phyloP scores from a whole-genome alignment of 176 grass and related monocot genomes.

The Triticum monococcum region DNA sequence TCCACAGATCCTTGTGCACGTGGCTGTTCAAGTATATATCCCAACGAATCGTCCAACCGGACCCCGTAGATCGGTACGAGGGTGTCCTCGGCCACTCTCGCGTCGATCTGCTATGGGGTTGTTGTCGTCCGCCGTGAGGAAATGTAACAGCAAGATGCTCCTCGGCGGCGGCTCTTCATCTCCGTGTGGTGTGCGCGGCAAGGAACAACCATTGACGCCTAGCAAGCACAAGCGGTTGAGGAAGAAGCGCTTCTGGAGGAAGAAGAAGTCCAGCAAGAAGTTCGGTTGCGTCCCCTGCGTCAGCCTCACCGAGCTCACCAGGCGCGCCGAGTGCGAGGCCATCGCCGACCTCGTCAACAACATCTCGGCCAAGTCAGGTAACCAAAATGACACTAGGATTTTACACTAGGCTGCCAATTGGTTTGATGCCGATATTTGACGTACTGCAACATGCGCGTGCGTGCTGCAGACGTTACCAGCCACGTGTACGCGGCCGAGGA shows the following conservation, averaged over 20 bases:
- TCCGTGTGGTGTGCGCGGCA: slow-evolving; percentile 26
- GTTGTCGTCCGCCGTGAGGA: slow-evolving; percentile 40
- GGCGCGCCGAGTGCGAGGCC: slow-evolving; percentile 20
- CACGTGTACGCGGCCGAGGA: slow-evolving; percentile 56
- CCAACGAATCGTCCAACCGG: background rate
- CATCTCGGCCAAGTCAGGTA: slow-evolving; percentile 62
- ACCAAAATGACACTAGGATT: too few relatives aligned
- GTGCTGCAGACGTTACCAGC: slow-evolving; percentile 46
- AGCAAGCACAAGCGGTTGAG: slow-evolving; percentile 39
- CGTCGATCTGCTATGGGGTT: slow-evolving; percentile 48
- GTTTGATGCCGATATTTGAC: too few relatives aligned
- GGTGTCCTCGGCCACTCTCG: slow-evolving; percentile 37
- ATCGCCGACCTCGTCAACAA: slow-evolving; percentile 52
- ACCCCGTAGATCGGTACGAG: slow-evolving; percentile 39
- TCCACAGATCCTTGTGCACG: slow-evolving; percentile 16
- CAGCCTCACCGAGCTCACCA: background rate
- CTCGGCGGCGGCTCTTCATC: slow-evolving; percentile 18
- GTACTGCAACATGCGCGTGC: too few relatives aligned
- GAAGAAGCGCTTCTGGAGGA: slow-evolving; percentile 55
- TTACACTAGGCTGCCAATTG: too few relatives aligned
- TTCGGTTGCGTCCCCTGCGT: background rate
- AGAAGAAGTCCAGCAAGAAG: slow-evolving; percentile 47
- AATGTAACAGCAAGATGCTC: slow-evolving; percentile 32
- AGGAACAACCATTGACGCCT: slow-evolving; percentile 15
- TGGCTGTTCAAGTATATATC: slow-evolving; percentile 35